These are phyloP conservation scores for Tylopilus cervinicoccineus DNA, from an alignment of 768 basidiomycete genomes.

Conservation along the genomic window DNA sequence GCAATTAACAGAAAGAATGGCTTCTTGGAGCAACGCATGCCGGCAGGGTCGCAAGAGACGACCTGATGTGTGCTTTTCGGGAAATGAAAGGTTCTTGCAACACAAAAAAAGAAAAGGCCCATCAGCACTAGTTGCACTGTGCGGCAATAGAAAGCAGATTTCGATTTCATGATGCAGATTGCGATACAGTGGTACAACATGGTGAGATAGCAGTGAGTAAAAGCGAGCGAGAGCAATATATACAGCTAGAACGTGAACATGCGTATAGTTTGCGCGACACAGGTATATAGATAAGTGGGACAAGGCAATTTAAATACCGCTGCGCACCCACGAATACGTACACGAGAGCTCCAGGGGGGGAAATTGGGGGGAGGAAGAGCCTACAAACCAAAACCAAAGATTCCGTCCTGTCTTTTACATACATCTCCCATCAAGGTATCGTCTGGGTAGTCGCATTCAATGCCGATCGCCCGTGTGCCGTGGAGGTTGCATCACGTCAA, in stretches of 20 bases:
- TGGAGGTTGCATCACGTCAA: slow-evolving; percentile 61
- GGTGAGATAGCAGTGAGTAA: slow-evolving; percentile 17
- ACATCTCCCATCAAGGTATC: slow-evolving; percentile 14
- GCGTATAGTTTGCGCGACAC: slow-evolving; percentile 17
- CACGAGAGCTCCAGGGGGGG: slow-evolving; percentile 13
- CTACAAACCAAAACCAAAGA: slow-evolving; percentile 19
- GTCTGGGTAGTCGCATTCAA: slow-evolving; percentile 11
- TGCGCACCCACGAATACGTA: slow-evolving; percentile 25
- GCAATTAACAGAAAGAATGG: too few relatives aligned
- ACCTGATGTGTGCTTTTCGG: background rate
- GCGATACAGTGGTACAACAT: slow-evolving; percentile 21
- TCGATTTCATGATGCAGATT: slow-evolving; percentile 2
- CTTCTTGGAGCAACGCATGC: slow-evolving; percentile 5
- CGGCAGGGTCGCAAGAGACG: slow-evolving; percentile 12
- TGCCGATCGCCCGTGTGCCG: slow-evolving; percentile 28
- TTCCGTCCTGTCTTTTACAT: slow-evolving; percentile 28
- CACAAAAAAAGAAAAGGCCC: background rate
- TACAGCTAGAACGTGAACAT: slow-evolving; percentile 19
- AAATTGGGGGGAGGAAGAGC: slow-evolving; percentile 1
- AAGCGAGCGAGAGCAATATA: slow-evolving; percentile 9
- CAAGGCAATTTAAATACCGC: slow-evolving; percentile 4
- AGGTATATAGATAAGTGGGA: slow-evolving; percentile 13
- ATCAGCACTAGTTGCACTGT: background rate
- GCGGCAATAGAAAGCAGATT: background rate
- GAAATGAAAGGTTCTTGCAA: slow-evolving; percentile 12